Base-by-base conservation (phyloP, 257 asterid species). In the Ophiorrhiza pumila region DNA sequence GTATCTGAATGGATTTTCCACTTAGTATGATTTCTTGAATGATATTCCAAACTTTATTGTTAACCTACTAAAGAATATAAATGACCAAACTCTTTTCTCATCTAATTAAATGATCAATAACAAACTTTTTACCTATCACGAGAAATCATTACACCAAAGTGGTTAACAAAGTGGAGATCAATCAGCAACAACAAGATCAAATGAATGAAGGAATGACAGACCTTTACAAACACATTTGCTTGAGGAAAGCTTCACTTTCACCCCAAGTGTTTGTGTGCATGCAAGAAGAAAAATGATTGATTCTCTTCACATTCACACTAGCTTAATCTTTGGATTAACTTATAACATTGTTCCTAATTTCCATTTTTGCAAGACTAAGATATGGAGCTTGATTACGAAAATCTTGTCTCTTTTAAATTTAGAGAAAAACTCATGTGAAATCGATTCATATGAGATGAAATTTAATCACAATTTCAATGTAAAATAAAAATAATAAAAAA, bases 201-300 rank as follows among this genome's bases (percentile, higher is more conserved):
- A 2, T 42, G 34, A 59, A 66, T 31, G 62, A 65, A 67, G 47
- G 34, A 56, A 70, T 71, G 31, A 39, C 20, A 52, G 71, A 49
- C 59, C 73, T 63, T 73, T 76, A 47, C 60, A n/a, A 13, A 55
- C 17, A 68, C 57, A 58, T 77, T 52, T 69, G 34, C 66, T 73
- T 69, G 69, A 18, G 69, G 76, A 42, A 65, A 69, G 68, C 85
- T 83, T 80, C 79, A 74, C 69, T 81, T 79, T 49, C 84, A 83
- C 80, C 65, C 75, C 32, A 80, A 69, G 78, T 35, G 63, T 74
- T 37, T 58, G 7, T 74, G 3, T 58, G 7, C 41, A 59, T 43
- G 61, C 70, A 35, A 0, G 60, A 32, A 22, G 56, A 71, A 78
- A 7, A 71, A 79, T 72, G 73, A 81, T 74, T 74, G 71, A 75